Conservation (phyloP, 129 eudicot genomes). For the Cynara cardunculus region DNA sequence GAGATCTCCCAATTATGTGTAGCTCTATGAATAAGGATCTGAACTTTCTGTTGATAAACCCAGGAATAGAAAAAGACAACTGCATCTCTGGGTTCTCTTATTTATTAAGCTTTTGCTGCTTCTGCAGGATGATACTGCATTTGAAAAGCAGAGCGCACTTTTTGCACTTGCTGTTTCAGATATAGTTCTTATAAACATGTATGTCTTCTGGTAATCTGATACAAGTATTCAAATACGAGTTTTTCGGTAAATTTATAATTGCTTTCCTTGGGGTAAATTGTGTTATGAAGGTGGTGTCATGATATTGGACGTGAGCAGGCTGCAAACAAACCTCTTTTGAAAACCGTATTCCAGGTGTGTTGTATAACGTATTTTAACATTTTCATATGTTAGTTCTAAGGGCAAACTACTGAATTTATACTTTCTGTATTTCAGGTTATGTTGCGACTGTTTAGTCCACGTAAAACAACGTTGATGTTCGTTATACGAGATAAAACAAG, state of each 20-base stretch:
- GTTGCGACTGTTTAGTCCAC: conserved; percentile 99
- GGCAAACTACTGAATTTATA: conserved; percentile 12
- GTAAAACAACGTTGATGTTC: conserved; percentile 94
- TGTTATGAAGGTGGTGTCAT: conserved; percentile 75
- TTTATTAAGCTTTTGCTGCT: conserved; percentile 1
- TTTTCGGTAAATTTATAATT: neutral
- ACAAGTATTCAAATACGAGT: neutral
- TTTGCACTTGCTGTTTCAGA: conserved; percentile 99
- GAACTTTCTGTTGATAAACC: neutral
- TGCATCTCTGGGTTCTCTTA: neutral
- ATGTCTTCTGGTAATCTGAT: conserved; percentile 23
- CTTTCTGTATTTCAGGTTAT: conserved; percentile 57
- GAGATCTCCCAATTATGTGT: neutral
- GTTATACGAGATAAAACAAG: conserved; percentile 98
- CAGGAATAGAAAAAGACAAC: neutral
- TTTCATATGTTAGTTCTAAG: conserved; percentile 1
- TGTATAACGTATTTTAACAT: neutral
- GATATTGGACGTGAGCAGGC: conserved; percentile 98
- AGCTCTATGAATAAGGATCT: neutral
- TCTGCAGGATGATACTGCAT: conserved; percentile 93
- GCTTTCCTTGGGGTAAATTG: conserved; percentile 7
- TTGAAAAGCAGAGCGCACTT: conserved; percentile 95
- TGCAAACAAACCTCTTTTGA: conserved; percentile 86
- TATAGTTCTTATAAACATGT: conserved; percentile 96
- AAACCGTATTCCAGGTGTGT: conserved; percentile 83